Conservation (phyloP, 305 asterid genomes). For the Fraxinus albicans region DNA sequence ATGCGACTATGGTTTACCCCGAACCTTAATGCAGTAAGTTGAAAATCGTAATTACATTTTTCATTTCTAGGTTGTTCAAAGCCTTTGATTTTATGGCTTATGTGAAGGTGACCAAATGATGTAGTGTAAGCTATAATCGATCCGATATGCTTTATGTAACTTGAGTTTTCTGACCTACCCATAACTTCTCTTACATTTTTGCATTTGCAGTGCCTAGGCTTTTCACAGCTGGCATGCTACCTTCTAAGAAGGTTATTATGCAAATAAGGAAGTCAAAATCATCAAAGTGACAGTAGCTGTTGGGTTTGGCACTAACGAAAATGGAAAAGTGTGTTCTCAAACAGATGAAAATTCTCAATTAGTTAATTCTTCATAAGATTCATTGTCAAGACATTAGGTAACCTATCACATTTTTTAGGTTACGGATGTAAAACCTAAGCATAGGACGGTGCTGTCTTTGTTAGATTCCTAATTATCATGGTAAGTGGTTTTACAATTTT, state of each 20-base stretch:
- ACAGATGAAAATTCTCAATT: constrained; percentile 7
- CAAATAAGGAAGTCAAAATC: constrained; percentile 73
- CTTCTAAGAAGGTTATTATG: constrained; percentile 79
- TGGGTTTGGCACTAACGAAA: constrained; percentile 68
- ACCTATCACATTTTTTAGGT: constrained; percentile 50
- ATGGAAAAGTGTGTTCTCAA: constrained; percentile 63
- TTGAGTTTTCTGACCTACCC: background rate
- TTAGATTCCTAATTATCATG: constrained; percentile 84
- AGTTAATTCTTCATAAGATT: constrained; percentile 2
- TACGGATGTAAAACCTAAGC: constrained; percentile 78
- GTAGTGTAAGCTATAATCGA: background rate
- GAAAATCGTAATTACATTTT: constrained; percentile 10
- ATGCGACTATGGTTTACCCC: constrained; percentile 93
- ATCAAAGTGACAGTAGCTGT: constrained; percentile 93
- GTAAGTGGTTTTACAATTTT: constrained; percentile 31
- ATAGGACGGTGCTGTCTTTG: constrained; percentile 89
- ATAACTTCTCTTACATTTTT: constrained; percentile 14
- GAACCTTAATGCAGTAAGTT: constrained; percentile 99
- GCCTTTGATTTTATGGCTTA: background rate
- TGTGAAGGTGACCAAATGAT: background rate
- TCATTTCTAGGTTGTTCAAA: background rate
- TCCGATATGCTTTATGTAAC: background rate
- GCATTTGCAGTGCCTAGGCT: constrained; percentile 79
- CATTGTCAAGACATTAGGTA: background rate
- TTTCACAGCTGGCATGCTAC: constrained; percentile 85